A percentile compares a stretch with the other conserved stretches of the same genome.
phyloP scores from a whole-genome alignment of 1,284 basidiomycete species.

The Rhodotorula sp. region DNA sequence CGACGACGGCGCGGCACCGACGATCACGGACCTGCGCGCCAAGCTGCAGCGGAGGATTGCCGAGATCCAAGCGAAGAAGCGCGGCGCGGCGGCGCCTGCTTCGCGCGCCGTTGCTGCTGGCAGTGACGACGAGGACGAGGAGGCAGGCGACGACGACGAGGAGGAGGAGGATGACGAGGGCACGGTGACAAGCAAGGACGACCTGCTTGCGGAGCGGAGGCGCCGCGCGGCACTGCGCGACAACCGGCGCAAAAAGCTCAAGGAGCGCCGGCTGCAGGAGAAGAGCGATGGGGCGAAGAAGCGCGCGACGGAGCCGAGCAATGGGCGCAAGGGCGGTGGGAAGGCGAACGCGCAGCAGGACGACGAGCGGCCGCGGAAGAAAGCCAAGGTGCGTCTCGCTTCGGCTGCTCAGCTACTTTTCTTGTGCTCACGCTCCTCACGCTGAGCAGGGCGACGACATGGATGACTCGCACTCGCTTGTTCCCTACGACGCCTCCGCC shows the following conservation, averaged over 20 bases:
- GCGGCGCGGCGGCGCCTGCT: conserved; percentile 51
- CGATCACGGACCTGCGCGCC: conserved; percentile 68
- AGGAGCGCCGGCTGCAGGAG: conserved; percentile 74
- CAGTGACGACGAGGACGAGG: conserved; percentile 34
- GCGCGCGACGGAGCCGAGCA: conserved; percentile 58
- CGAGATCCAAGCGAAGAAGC: conserved; percentile 58
- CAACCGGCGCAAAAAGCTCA: conserved; percentile 75
- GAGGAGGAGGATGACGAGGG: conserved; percentile 55
- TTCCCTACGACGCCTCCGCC: conserved; percentile 17
- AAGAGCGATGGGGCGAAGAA: conserved; percentile 59
- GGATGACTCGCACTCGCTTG: neutral
- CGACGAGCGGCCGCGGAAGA: conserved; percentile 34
- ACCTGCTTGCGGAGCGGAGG: conserved; percentile 72
- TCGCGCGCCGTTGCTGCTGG: conserved; percentile 27
- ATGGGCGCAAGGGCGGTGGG: conserved; percentile 44
- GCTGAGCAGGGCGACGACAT: conserved; percentile 60
- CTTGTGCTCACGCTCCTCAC: neutral
- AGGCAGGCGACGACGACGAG: conserved; percentile 49
- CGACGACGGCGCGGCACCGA: conserved; percentile 33
- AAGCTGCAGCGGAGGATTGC: conserved; percentile 78
- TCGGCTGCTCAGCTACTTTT: neutral
- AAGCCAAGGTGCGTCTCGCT: conserved; percentile 28
- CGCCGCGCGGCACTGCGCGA: conserved; percentile 80
- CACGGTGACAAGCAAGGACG: conserved; percentile 62
- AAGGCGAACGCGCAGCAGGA: conserved; percentile 27